Base-by-base conservation (phyloP, 2,329 filamentous ascomycete species). In the Aureobasidium sp. region DNA sequence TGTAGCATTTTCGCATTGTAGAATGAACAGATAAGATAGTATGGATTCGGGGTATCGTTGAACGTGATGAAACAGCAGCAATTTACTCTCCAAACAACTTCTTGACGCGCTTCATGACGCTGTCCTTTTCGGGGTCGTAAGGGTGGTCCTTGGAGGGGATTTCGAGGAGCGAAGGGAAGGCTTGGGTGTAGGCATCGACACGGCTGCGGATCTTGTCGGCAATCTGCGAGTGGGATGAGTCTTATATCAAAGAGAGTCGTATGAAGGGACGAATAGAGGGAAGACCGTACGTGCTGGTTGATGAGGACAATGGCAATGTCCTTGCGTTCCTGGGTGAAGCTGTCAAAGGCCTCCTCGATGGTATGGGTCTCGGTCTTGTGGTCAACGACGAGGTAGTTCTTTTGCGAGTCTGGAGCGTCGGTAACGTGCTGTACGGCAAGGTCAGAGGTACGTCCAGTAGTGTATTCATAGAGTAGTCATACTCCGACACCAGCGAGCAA, bases 81-180 rank as follows among this genome's bases (percentile, higher is more conserved):
- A 34, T 44, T 54, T 67, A 92, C 78, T 92, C 85, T 67, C 85
- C 85, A 75, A 88, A 88, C 65, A 90, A 71, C 70, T 86, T 84
- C 73, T 84, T 80, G 66, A 99, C 94, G 67, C 94, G 84, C 78
- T 92, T 89, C 77, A 99, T 76, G 47, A 99, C 93, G 72, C 93
- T 97, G 76, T 99, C 94, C 81, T 99, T 99, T 78, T 99, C 94
- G 0, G 94, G 94, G 70, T 99, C 93, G 73, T 99, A 99, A 2
- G 94, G 94, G 74, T 99, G 94, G 75, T 99, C 94, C 81, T 99
- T 99, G 78, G 91, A 96, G 29, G 94, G 94, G 64, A 99, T 97
- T 76, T 99, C 94, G 62, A 99, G 85, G 60, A 99, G 83, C 27
- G 91, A 88, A n/a, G 94, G 94, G 77, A 99, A 99, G 5, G 94